These are phyloP conservation scores for Myxozyma neotropica DNA, from an alignment of 805 yeast genomes.

Conservation along the genomic window DNA sequence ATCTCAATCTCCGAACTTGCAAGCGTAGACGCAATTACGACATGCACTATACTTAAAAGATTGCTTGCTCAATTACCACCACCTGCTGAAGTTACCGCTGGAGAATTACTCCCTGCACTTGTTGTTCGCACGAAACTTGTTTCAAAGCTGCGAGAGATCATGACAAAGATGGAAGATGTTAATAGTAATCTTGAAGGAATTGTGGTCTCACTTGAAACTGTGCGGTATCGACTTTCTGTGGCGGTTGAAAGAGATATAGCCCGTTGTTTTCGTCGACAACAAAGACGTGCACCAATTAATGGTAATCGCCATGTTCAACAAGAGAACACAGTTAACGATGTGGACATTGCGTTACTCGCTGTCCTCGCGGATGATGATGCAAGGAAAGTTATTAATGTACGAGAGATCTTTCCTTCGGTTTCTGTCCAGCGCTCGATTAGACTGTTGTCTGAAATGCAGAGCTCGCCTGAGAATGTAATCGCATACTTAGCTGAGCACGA, in stretches of 20 bases:
- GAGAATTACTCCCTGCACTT: conserved; percentile 23
- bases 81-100: conserved; percentile 15
- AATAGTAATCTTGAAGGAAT: not conserved
- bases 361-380: conserved; percentile 10
- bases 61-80: conserved; percentile 21
- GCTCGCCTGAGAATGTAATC: conserved; percentile 13
- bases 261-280: not conserved
- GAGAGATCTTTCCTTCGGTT: conserved; percentile 14
- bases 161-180: not conserved
- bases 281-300: not conserved
- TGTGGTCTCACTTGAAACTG: conserved; percentile 22
- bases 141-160: not conserved
- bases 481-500: conserved; percentile 19
- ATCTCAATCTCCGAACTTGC: conserved; percentile 20
- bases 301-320: not conserved
- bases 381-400: conserved; percentile 12
- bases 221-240: conserved; percentile 3
- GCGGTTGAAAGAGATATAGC: not conserved
- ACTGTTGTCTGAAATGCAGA: conserved; percentile 3
- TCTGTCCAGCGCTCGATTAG: conserved; percentile 7
- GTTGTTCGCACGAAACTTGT: conserved; percentile 21
- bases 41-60: not conserved
- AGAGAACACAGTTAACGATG: not conserved
- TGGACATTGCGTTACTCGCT: not conserved
- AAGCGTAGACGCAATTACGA: not conserved